Percentiles rank a stretch among this genome's conserved stretches.
Evolutionary conservation across 2,329 filamentous ascomycete genomes (phyloP).

Genomic region (Cladobotryum protrusum): DNA sequence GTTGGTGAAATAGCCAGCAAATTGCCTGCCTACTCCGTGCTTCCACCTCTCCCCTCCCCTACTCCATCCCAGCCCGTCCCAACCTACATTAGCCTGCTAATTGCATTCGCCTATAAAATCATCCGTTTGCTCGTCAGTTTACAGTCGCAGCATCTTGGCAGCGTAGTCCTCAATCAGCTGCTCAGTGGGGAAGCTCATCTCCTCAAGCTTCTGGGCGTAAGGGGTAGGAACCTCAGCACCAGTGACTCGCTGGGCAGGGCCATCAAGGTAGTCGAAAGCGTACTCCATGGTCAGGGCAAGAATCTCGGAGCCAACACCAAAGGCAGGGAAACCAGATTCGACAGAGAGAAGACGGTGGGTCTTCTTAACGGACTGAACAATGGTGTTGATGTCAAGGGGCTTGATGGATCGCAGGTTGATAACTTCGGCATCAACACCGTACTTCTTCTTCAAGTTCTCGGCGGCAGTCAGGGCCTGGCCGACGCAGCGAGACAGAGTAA

Average conservation of each 20-base stretch:
- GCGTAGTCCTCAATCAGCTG: constrained; percentile 80
- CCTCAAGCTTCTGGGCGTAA: constrained; percentile 87
- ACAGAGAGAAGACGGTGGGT: constrained; percentile 85
- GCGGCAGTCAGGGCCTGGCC: constrained; percentile 85
- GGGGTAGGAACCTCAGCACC: constrained; percentile 96
- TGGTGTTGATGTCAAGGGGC: constrained; percentile 90
- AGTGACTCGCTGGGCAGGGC: constrained; percentile 87
- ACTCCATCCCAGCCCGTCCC: not conserved
- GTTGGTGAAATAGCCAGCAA: constrained; percentile 18
- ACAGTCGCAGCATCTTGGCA: constrained; percentile 81
- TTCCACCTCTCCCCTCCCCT: constrained; percentile 5
- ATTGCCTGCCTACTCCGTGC: constrained; percentile 14
- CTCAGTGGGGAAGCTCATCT: constrained; percentile 92
- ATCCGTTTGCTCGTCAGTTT: constrained; percentile 25
- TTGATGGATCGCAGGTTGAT: constrained; percentile 98
- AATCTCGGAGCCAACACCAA: constrained; percentile 87
- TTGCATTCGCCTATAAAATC: not conserved
- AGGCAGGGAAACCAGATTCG: constrained; percentile 94
- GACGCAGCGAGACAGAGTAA: constrained; percentile 90
- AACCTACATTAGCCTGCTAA: constrained; percentile 5
- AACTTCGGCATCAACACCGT: constrained; percentile 91
- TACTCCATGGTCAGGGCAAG: constrained; percentile 96
- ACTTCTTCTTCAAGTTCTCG: constrained; percentile 89
- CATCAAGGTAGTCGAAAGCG: constrained; percentile 94
- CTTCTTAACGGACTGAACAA: constrained; percentile 98